Conservation (phyloP, 805 yeast species). For the Lachancea thermotolerans region DNA sequence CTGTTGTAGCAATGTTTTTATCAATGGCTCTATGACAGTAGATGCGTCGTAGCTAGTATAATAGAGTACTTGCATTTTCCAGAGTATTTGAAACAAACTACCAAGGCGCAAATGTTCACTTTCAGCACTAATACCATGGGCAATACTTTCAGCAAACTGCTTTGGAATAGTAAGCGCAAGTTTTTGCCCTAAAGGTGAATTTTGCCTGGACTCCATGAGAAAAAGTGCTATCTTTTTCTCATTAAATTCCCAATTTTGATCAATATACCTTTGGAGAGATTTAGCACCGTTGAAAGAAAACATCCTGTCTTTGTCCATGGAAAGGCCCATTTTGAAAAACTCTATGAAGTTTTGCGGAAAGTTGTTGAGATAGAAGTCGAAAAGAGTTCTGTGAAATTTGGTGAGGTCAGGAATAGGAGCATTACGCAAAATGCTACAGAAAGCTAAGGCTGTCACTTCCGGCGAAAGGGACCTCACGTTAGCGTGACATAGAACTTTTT, state of each 20-base stretch:
- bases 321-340: constrained; percentile 32
- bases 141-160: constrained; percentile 13
- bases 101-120: constrained; percentile 1
- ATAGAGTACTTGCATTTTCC: constrained; percentile 44
- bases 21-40: constrained; percentile 6
- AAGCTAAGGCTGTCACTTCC: constrained; percentile 37
- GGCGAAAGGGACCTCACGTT: constrained; percentile 9
- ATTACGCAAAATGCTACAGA: constrained; percentile 49
- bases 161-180: constrained; percentile 28
- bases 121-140: neutral
- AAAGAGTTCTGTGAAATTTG: constrained; percentile 39
- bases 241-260: constrained; percentile 35
- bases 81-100: constrained; percentile 37
- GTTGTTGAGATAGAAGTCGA: constrained; percentile 34
- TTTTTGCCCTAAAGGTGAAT: constrained; percentile 28
- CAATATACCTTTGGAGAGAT: constrained; percentile 44
- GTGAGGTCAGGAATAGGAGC: constrained; percentile 43
- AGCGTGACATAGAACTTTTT: constrained; percentile 10
- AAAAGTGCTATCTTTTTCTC: constrained; percentile 37
- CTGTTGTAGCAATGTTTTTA: constrained; percentile 2
- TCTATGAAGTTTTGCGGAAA: constrained; percentile 44
- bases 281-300: constrained; percentile 36
- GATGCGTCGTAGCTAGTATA: constrained; percentile 30
- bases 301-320: constrained; percentile 39
- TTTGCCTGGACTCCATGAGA: constrained; percentile 33